Conservation (phyloP, 306 rosid genomes). For the Citrullus mucosospermus region DNA sequence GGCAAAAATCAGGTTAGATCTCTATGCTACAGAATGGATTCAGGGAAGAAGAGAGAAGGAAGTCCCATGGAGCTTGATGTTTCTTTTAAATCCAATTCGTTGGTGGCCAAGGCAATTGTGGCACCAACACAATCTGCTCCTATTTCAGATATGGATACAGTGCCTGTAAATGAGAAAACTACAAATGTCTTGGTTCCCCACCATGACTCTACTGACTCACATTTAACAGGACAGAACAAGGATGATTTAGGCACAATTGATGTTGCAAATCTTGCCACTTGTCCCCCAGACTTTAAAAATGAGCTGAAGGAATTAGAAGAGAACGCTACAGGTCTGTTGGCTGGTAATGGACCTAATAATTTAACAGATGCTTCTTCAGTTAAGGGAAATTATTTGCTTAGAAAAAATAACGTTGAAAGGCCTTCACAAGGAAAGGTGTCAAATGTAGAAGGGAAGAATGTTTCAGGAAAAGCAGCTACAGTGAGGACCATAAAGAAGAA, state of each 20-base stretch:
- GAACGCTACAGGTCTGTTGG: background rate
- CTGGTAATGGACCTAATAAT: background rate
- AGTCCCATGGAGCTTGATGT: conserved; percentile 75
- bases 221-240: background rate
- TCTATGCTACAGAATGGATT: conserved; percentile 28
- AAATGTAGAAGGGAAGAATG: conserved; percentile 1
- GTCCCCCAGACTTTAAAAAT: conserved; percentile 11
- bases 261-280: conserved; percentile 11
- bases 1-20: conserved; percentile 40
- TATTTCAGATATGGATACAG: conserved; percentile 14
- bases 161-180: conserved; percentile 9
- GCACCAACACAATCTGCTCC: conserved; percentile 24
- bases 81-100: conserved; percentile 66
- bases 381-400: background rate
- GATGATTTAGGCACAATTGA: conserved; percentile 9
- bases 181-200: conserved; percentile 2
- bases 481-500: conserved; percentile 45
- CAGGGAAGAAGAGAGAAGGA: conserved; percentile 29
- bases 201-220: conserved; percentile 10
- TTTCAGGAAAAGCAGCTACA: conserved; percentile 18
- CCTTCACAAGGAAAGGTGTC: background rate
- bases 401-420: background rate
- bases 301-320: conserved; percentile 12
- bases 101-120: conserved; percentile 78
- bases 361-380: background rate